These are phyloP conservation scores for Globisporangium nagaii DNA, from an alignment of 352 stramenopile genomes.

Conservation along the genomic window DNA sequence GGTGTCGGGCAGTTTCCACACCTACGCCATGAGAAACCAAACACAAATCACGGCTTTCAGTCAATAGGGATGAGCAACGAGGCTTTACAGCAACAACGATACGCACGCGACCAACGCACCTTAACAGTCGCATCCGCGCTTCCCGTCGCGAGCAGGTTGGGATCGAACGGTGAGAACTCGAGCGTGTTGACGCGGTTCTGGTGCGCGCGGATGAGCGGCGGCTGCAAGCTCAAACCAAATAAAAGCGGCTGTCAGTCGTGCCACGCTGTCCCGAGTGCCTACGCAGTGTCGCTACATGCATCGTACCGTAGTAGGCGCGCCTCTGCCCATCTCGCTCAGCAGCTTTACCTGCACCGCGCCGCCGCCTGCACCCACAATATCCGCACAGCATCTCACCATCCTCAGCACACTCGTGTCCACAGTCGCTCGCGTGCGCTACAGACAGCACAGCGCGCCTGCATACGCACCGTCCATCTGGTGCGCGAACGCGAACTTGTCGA, in stretches of 20 bases:
- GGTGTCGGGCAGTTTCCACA: conserved; percentile 47
- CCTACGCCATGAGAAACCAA: conserved; percentile 12
- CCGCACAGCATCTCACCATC: not conserved
- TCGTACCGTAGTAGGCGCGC: conserved; percentile 18
- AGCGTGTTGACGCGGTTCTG: conserved; percentile 54
- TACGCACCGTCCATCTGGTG: conserved; percentile 52
- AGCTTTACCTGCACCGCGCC: conserved; percentile 58
- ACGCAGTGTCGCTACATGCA: not conserved
- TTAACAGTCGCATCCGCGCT: conserved; percentile 52
- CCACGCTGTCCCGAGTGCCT: not conserved
- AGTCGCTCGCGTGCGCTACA: too few species aligned
- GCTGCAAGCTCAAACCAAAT: conserved; percentile 14
- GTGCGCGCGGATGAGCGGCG: conserved; percentile 58
- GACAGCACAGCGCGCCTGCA: not conserved
- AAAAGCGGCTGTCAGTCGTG: not conserved
- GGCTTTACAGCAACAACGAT: too few species aligned
- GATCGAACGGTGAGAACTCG: conserved; percentile 52
- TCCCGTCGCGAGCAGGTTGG: conserved; percentile 44
- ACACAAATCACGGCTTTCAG: too few species aligned
- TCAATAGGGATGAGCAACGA: too few species aligned
- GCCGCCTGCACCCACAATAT: conserved; percentile 18
- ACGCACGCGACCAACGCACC: too few species aligned
- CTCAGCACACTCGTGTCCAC: not conserved
- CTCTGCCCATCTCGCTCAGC: conserved; percentile 38
- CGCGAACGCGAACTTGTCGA: conserved; percentile 48